These are phyloP conservation scores for Ramalina intermedia DNA, from an alignment of 495 filamentous ascomycete species.

Conservation along the genomic window DNA sequence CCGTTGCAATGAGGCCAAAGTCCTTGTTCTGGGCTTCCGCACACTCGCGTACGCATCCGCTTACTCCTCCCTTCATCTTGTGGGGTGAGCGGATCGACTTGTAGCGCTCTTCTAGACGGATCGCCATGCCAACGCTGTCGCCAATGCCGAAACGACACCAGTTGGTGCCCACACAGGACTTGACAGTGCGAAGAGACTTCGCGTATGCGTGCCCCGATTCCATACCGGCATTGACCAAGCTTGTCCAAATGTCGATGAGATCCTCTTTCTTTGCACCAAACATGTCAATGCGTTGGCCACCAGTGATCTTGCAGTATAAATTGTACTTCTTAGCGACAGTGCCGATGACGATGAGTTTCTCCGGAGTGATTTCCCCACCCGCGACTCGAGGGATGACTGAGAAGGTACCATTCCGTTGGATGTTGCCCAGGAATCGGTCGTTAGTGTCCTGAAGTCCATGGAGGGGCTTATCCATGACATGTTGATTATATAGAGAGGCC, in stretches of 20 bases:
- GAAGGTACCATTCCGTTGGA: slow-evolving; percentile 89
- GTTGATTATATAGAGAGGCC: slow-evolving; percentile 69
- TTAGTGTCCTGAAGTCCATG: slow-evolving; percentile 91
- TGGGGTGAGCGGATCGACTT: slow-evolving; percentile 85
- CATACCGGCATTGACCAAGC: slow-evolving; percentile 79
- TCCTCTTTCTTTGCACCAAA: slow-evolving; percentile 91
- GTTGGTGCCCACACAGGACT: slow-evolving; percentile 83
- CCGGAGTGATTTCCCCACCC: slow-evolving; percentile 82
- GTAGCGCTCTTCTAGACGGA: slow-evolving; percentile 84
- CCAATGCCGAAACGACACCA: slow-evolving; percentile 93
- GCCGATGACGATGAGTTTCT: slow-evolving; percentile 79
- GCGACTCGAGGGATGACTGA: slow-evolving; percentile 77
- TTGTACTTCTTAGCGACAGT: slow-evolving; percentile 78
- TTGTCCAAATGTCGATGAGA: slow-evolving; percentile 76
- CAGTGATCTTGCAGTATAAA: slow-evolving; percentile 91
- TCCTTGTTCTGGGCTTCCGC: slow-evolving; percentile 95
- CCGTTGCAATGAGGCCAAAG: slow-evolving; percentile 87
- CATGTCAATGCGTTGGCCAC: slow-evolving; percentile 91
- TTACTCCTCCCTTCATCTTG: slow-evolving; percentile 89
- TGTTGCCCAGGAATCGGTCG: slow-evolving; percentile 84
- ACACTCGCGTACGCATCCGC: slow-evolving; percentile 85
- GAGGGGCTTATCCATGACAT: slow-evolving; percentile 60
- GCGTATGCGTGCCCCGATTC: slow-evolving; percentile 92
- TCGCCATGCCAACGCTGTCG: slow-evolving; percentile 94
- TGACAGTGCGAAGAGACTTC: slow-evolving; percentile 82